Evolutionary conservation across 495 filamentous ascomycete species (phyloP), one percentile per base, ranked within the genome.

Genomic region (Lentithecium fluviatile): DNA sequence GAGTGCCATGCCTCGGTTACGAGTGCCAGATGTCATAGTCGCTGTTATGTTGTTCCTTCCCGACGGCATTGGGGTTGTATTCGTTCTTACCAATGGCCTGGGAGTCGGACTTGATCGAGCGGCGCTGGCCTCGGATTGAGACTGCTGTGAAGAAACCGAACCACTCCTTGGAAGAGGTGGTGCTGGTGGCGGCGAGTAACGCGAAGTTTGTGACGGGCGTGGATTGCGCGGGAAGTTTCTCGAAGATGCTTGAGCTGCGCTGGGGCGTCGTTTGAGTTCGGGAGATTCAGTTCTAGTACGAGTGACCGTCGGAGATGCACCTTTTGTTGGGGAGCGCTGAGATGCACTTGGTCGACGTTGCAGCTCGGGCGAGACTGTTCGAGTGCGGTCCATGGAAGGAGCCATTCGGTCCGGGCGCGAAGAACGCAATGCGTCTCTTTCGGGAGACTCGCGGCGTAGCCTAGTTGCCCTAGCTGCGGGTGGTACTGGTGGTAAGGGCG

Each of bases 21-120:
- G 29, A 2, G 56, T 43, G 5, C 56, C 56, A 3, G 56, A 51
- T 8, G 46, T 59, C 56, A 52, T 59, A 34, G 56, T 59, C 15
- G 24, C 24, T n/a, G 36, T 29, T 20, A 52, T 59, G 2, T 36
- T 23, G 2, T 43, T 50, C 11, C 36, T 32, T 32, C 10, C 10
- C 29, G 29, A 3, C 29, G 29, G 46, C 6, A 46, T 2, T 21
- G 46, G 19, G 13, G 46, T 19, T n/a, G 56, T 59, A 36, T 46
- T 43, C 6, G 56, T 45, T 3, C 56, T 46, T 5, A 37, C 19
- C 13, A 59, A 29, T 13, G 56, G 37, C 32, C 47, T 17, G n/a
- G 46, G 56, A 5, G 45, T 17, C 6, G 40, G 19, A 13, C 40
- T 43, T 32, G 29, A 32, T 32, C 29, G 3, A 3, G 3, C 29